These are phyloP conservation scores for Metarhizium robertsii DNA, from an alignment of 2,329 filamentous ascomycete genomes.

Conservation along the genomic window DNA sequence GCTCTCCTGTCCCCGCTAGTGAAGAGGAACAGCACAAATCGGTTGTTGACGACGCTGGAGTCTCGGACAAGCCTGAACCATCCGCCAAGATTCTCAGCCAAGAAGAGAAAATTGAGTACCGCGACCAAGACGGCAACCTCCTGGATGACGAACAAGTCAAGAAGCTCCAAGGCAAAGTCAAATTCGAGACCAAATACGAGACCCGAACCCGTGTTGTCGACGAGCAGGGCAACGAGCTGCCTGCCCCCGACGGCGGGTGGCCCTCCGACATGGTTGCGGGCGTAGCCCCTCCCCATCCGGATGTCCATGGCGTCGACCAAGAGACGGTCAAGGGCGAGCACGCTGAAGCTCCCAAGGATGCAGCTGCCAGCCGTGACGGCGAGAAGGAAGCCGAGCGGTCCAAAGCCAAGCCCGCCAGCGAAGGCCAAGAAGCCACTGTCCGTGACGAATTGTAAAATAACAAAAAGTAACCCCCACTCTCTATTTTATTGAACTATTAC, in stretches of 20 bases:
- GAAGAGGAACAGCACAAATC: neutral
- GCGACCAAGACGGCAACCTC: slow-evolving; percentile 70
- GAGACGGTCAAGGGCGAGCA: slow-evolving; percentile 41
- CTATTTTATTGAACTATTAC: neutral
- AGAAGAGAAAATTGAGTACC: slow-evolving; percentile 86
- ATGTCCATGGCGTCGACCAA: slow-evolving; percentile 50
- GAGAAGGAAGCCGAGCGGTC: slow-evolving; percentile 47
- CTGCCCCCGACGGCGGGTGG: slow-evolving; percentile 30
- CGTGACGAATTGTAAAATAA: slow-evolving; percentile 27
- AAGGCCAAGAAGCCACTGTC: slow-evolving; percentile 47
- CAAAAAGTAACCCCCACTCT: neutral
- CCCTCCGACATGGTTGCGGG: slow-evolving; percentile 25
- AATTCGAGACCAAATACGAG: slow-evolving; percentile 92
- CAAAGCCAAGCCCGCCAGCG: slow-evolving; percentile 53
- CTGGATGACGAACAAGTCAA: slow-evolving; percentile 77
- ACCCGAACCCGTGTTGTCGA: slow-evolving; percentile 84
- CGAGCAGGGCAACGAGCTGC: slow-evolving; percentile 68
- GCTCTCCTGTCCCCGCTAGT: slow-evolving; percentile 9
- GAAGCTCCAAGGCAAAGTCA: slow-evolving; percentile 80
- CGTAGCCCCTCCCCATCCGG: slow-evolving; percentile 50
- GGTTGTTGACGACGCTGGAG: slow-evolving; percentile 14
- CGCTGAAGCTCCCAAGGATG: slow-evolving; percentile 30
- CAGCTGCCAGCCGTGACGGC: slow-evolving; percentile 44
- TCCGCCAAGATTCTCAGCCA: slow-evolving; percentile 40
- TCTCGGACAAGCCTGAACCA: slow-evolving; percentile 42